Conservation (phyloP, 495 filamentous ascomycete genomes). For the Podospora anserina region DNA sequence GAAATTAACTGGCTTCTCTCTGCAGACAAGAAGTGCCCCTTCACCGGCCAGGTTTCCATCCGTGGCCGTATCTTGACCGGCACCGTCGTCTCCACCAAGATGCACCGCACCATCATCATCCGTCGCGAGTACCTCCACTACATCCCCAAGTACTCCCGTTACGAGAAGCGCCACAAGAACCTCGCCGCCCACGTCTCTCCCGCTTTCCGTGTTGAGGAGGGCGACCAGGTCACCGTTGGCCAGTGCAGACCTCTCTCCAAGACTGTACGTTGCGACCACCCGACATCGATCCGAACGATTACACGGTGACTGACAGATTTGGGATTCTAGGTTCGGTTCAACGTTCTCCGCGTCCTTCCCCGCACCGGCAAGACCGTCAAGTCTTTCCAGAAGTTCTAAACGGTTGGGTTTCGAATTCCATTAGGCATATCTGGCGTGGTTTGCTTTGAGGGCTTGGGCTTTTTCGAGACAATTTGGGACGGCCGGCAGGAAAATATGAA, state of each 20-base stretch:
- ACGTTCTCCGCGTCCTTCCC: constrained; percentile 94
- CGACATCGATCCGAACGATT: background rate
- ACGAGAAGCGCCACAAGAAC: constrained; percentile 99
- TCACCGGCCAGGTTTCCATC: constrained; percentile 96
- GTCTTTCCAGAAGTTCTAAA: constrained; percentile 96
- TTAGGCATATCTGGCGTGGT: constrained; percentile 54
- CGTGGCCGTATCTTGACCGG: constrained; percentile 99
- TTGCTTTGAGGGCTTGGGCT: constrained; percentile 49
- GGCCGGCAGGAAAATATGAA: constrained; percentile 40
- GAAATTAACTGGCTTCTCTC: constrained; percentile 24
- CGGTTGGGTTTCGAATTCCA: constrained; percentile 30
- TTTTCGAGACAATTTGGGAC: constrained; percentile 44
- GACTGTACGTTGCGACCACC: constrained; percentile 67
- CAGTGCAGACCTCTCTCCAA: constrained; percentile 98
- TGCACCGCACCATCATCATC: constrained; percentile 99
- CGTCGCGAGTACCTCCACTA: constrained; percentile 99
- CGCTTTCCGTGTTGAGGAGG: constrained; percentile 99
- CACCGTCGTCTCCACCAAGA: constrained; percentile 98
- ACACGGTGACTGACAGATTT: constrained; percentile 17
- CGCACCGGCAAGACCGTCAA: constrained; percentile 96
- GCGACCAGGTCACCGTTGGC: constrained; percentile 98
- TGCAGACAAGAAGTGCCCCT: constrained; percentile 99
- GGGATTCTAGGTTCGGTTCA: constrained; percentile 83
- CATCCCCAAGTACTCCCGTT: constrained; percentile 97
- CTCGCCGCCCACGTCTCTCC: constrained; percentile 96